phyloP scores from a whole-genome alignment of 2,329 filamentous ascomycete species.

The Beauveria pseudobassiana region DNA sequence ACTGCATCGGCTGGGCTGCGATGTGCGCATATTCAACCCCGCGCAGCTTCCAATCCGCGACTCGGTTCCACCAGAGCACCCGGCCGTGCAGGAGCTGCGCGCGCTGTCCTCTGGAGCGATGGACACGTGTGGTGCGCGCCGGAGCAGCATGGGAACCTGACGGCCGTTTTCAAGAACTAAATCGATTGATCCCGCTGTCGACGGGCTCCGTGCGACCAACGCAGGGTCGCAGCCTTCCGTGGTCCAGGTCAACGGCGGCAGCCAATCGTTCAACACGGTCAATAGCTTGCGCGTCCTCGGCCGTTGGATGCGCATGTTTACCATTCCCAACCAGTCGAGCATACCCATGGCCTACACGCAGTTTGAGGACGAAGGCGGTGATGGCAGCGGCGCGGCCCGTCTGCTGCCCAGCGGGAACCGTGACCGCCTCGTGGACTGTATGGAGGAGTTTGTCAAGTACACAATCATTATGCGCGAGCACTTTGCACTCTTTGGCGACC shows the following conservation, averaged over 20 bases:
- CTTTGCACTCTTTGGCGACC: slow-evolving; percentile 52
- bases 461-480: slow-evolving; percentile 57
- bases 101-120: slow-evolving; percentile 57
- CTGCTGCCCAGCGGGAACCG: slow-evolving; percentile 49
- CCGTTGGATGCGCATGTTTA: slow-evolving; percentile 64
- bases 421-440: slow-evolving; percentile 56
- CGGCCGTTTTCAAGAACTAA: slow-evolving; percentile 61
- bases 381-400: slow-evolving; percentile 40
- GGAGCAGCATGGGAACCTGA: slow-evolving; percentile 60
- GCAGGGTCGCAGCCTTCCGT: slow-evolving; percentile 58
- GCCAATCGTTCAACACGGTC: slow-evolving; percentile 60
- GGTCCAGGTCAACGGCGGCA: slow-evolving; percentile 56
- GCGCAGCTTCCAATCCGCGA: slow-evolving; percentile 55
- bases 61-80: slow-evolving; percentile 47
- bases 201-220: slow-evolving; percentile 57
- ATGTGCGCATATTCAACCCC: slow-evolving; percentile 57
- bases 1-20: slow-evolving; percentile 56
- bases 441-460: slow-evolving; percentile 66
- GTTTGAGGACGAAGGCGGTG: slow-evolving; percentile 41
- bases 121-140: slow-evolving; percentile 59
- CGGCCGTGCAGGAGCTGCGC: slow-evolving; percentile 56
- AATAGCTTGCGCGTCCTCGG: slow-evolving; percentile 59
- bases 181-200: slow-evolving; percentile 61
- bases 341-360: slow-evolving; percentile 57
- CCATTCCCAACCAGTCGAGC: slow-evolving; percentile 58